These are phyloP conservation scores for Pyrenochaeta sp. DNA, from an alignment of 2,329 filamentous ascomycete species.

Conservation along the genomic window DNA sequence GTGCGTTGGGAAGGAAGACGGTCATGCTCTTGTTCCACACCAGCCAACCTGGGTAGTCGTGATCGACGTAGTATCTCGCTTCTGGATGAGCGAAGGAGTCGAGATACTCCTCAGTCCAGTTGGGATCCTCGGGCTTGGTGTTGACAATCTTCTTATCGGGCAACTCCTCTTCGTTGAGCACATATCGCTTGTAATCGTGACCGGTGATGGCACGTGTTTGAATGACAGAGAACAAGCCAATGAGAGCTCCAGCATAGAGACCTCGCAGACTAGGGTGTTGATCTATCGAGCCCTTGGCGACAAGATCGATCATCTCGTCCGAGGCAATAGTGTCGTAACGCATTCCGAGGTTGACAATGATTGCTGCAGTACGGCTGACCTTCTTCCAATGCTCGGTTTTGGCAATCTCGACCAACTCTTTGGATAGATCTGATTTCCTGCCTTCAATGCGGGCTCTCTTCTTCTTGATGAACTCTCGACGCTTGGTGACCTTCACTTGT, in stretches of 20 bases:
- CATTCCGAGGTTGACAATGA: constrained; percentile 88
- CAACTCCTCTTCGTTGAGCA: constrained; percentile 80
- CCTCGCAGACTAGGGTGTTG: constrained; percentile 85
- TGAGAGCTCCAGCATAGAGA: constrained; percentile 82
- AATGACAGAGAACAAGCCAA: constrained; percentile 78
- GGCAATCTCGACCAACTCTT: constrained; percentile 80
- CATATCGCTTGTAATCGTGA: constrained; percentile 86
- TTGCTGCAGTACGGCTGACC: constrained; percentile 85
- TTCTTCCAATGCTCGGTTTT: constrained; percentile 95
- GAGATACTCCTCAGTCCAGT: constrained; percentile 82
- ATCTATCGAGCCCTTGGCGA: constrained; percentile 84
- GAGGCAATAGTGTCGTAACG: constrained; percentile 91
- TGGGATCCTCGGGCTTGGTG: constrained; percentile 72
- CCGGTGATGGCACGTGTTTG: constrained; percentile 85
- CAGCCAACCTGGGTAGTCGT: constrained; percentile 93
- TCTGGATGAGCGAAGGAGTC: constrained; percentile 77
- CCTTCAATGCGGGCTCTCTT: constrained; percentile 80
- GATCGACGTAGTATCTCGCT: constrained; percentile 88
- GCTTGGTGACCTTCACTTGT: constrained; percentile 65
- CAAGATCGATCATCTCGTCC: constrained; percentile 80
- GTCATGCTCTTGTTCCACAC: constrained; percentile 91
- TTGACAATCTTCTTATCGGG: constrained; percentile 77
- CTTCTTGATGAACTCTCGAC: constrained; percentile 76
- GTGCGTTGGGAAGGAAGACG: constrained; percentile 76
- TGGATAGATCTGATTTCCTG: constrained; percentile 80